Evolutionary conservation across 805 yeast species (phyloP).

Genomic region (Kazachstania bromeliacearum): DNA sequence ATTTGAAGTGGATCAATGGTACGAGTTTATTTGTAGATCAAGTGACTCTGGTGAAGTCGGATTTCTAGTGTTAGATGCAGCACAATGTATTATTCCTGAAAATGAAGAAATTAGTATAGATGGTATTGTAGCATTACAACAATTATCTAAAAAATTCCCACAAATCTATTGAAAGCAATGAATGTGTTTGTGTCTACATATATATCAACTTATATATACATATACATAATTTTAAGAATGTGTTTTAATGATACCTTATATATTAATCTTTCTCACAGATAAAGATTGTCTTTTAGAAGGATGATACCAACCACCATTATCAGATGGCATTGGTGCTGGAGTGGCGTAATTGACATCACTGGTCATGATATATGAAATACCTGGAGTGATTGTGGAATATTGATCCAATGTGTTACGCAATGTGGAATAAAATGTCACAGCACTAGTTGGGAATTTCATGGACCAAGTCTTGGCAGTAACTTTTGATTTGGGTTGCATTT

Average conservation of each 20-base stretch:
- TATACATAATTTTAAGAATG: neutral
- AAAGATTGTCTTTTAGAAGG: slow-evolving; percentile 43
- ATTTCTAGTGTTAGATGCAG: slow-evolving; percentile 27
- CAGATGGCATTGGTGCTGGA: slow-evolving; percentile 60
- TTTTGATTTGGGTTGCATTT: slow-evolving; percentile 66
- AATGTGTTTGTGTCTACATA: neutral
- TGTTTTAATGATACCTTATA: neutral
- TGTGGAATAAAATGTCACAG: slow-evolving; percentile 52
- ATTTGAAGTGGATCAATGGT: slow-evolving; percentile 26
- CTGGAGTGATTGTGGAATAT: slow-evolving; percentile 70
- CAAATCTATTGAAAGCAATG: slow-evolving; percentile 19
- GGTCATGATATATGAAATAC: slow-evolving; percentile 65
- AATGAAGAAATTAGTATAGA: slow-evolving; percentile 23
- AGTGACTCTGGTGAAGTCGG: slow-evolving; percentile 29
- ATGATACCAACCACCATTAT: slow-evolving; percentile 50
- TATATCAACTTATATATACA: slow-evolving; percentile 1
- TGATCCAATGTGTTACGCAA: slow-evolving; percentile 26
- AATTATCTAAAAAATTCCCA: slow-evolving; percentile 22
- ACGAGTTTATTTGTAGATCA: slow-evolving; percentile 28
- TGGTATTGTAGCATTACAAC: slow-evolving; percentile 28
- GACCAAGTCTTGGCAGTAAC: slow-evolving; percentile 63
- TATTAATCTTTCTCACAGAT: slow-evolving; percentile 24
- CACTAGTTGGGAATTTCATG: slow-evolving; percentile 56
- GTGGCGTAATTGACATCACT: slow-evolving; percentile 62
- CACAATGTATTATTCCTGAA: slow-evolving; percentile 20